These are phyloP conservation scores for Albophoma yamanashiensis DNA, from an alignment of 2,329 filamentous ascomycete genomes.

Conservation along the genomic window DNA sequence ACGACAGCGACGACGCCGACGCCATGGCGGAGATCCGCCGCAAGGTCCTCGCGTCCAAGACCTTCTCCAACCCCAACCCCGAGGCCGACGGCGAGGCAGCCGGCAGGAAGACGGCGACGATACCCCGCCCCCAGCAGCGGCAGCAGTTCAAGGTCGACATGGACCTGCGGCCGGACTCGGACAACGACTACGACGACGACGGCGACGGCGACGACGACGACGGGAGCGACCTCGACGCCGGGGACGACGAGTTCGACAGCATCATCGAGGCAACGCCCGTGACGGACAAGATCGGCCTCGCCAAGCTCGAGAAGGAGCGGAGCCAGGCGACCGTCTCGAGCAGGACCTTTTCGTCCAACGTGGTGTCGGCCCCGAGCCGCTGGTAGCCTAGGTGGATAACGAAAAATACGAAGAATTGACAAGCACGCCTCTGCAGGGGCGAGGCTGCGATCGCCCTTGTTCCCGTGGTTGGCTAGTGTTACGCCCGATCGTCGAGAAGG, in stretches of 20 bases:
- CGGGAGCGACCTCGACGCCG: constrained; percentile 40
- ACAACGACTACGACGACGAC: constrained; percentile 49
- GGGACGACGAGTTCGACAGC: constrained; percentile 77
- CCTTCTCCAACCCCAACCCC: constrained; percentile 48
- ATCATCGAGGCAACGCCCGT: constrained; percentile 88
- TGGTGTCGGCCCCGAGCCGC: constrained; percentile 36
- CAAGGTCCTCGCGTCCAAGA: constrained; percentile 83
- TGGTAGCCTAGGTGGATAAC: constrained; percentile 23
- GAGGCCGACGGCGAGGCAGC: constrained; percentile 34
- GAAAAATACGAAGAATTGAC: background rate
- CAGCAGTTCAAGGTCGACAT: constrained; percentile 44
- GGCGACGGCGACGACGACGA: constrained; percentile 53
- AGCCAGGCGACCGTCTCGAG: constrained; percentile 35
- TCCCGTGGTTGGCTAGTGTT: too few relatives aligned
- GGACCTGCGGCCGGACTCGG: constrained; percentile 46
- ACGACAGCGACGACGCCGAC: constrained; percentile 62
- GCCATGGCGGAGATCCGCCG: constrained; percentile 89
- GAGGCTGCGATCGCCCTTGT: background rate
- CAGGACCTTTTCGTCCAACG: constrained; percentile 39
- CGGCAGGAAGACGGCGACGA: constrained; percentile 44
- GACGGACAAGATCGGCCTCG: constrained; percentile 69
- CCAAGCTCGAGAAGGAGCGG: constrained; percentile 45
- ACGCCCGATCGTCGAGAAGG: background rate
- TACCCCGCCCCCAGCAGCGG: constrained; percentile 42
- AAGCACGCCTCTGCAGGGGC: background rate